Conservation (phyloP, 345 rosid species). For the Bruguiera parviflora region DNA sequence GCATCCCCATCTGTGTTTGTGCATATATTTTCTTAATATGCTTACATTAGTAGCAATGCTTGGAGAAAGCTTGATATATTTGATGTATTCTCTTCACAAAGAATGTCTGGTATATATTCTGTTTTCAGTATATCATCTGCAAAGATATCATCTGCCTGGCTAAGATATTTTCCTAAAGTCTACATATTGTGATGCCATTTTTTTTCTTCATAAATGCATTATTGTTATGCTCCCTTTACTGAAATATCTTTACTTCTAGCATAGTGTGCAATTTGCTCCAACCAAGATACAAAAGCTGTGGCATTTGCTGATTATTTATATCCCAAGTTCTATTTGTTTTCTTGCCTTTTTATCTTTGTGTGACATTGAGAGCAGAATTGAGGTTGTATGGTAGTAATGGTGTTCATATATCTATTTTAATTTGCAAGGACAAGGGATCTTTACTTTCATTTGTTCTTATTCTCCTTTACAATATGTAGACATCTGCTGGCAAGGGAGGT, state of each 20-base stretch:
- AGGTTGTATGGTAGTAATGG: background rate
- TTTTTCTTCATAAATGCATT: too few species aligned
- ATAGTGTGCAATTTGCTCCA: background rate
- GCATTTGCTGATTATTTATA: background rate
- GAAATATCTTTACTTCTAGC: too few species aligned
- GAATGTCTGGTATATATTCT: too few species aligned
- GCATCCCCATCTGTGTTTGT: background rate
- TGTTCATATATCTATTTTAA: background rate
- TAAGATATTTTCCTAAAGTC: too few species aligned
- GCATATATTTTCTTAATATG: background rate
- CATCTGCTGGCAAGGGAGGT: slow-evolving; percentile 76
- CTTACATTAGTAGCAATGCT: background rate
- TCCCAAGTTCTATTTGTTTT: background rate
- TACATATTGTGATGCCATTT: too few species aligned
- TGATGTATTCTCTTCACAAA: too few species aligned
- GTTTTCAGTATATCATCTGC: too few species aligned
- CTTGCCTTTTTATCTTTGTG: background rate
- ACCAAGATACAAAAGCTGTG: background rate
- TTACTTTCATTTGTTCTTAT: slow-evolving; percentile 8
- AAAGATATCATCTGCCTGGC: too few species aligned
- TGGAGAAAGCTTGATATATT: background rate
- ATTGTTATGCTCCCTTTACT: too few species aligned
- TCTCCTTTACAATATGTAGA: slow-evolving; percentile 41
- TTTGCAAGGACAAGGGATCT: background rate
- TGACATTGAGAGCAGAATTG: background rate